phyloP scores from a whole-genome alignment of 208 protist genomes.

The Leishmania turanica region DNA sequence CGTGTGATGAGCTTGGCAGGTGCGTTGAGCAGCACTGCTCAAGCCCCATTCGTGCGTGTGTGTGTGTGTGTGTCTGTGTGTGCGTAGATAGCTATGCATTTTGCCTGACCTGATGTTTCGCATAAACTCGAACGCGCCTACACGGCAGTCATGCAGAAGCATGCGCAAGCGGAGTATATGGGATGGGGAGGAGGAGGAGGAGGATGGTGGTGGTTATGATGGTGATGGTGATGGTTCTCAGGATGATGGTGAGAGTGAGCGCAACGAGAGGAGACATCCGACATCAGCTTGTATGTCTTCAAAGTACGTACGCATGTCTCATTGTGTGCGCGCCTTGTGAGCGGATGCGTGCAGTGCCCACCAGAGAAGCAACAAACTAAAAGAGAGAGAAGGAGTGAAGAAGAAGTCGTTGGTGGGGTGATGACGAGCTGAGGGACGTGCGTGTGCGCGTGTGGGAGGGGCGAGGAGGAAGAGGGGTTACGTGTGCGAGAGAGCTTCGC shows the following conservation, averaged over 20 bases:
- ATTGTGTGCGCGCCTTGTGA: neutral
- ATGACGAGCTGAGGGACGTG: neutral
- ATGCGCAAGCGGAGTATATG: neutral
- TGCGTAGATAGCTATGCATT: too few species aligned
- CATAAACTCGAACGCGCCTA: neutral
- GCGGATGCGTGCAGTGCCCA: neutral
- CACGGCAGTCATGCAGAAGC: neutral
- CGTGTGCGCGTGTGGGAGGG: neutral
- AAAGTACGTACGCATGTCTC: too few species aligned
- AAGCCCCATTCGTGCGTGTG: too few species aligned
- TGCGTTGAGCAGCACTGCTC: too few species aligned
- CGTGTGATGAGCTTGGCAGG: too few species aligned
- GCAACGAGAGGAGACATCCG: neutral
- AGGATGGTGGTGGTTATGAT: too few species aligned
- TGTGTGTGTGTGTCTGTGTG: too few species aligned
- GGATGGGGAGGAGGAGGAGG: too few species aligned
- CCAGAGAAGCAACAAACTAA: neutral
- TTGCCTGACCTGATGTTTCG: neutral
- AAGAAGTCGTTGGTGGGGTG: neutral
- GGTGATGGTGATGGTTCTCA: neutral
- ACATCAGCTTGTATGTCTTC: neutral
- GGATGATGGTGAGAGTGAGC: neutral
- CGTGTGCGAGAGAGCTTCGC: neutral
- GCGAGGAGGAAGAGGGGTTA: neutral
- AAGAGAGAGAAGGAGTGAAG: neutral